Evolutionary conservation across 495 filamentous ascomycete species (phyloP), one percentile per base, ranked within the genome.

Genomic region (Rostrohypoxylon terebratum): DNA sequence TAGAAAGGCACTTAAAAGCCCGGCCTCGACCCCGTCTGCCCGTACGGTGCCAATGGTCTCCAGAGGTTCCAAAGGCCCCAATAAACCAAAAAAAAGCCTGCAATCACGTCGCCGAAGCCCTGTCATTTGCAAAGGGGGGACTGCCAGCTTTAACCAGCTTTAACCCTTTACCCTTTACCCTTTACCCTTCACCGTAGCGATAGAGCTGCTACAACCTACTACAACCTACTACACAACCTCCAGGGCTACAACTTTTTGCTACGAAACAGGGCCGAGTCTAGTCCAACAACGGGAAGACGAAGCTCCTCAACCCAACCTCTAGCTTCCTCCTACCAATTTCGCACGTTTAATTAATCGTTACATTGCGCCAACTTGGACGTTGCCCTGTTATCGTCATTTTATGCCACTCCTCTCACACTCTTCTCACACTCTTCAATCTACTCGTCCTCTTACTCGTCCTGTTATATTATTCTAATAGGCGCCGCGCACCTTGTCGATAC

Each of bases 11-110:
- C 44, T 40, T 25, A 23, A 50, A 25, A 60, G 47, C 62, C 42
- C 36, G 62, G 71, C 61, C 71, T 74, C 66, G 66, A 74, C 71
- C 66, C 58, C 34, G 62, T 63, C 21, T n/a, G n/a, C n/a, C n/a
- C n/a, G n/a, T n/a, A n/a, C n/a, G 44, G 13, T 28, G 28, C 28
- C 28, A 28, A 28, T 28, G 28, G 28, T 28, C 28, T 4, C 25
- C 4, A 28, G 25, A 28, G 25, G 25, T 28, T 4, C 25, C 25
- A 28, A 4, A 28, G 25, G 71, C 33, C 31, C 71, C 57, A 69
- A 59, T 74, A 69, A 53, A 58, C 58, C 69, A 59, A 45, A 42
- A 42, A 28, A 28, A 28, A 28, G 28, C 42, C 50, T 69, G 58
- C 66, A 69, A 73, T 66, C 66, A 74, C 66, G 66, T 66, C 66